These are phyloP conservation scores for Candida sphagnicola DNA, from an alignment of 805 yeast genomes.

Conservation along the genomic window DNA sequence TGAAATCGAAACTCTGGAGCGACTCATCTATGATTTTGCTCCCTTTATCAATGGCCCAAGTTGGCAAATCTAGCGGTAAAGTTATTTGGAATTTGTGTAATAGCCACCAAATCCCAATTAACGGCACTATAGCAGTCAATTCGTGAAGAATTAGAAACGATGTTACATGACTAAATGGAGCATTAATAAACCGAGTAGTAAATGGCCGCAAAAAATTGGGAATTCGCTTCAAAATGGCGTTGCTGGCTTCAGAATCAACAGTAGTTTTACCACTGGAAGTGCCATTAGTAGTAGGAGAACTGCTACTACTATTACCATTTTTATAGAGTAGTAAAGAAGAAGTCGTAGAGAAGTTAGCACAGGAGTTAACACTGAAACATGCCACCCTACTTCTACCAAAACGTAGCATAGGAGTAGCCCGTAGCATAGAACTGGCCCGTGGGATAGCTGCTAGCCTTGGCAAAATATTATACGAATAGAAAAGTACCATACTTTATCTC, in stretches of 20 bases:
- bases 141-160: slow-evolving; percentile 71
- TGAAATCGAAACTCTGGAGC: slow-evolving; percentile 31
- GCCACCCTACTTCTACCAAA: no score
- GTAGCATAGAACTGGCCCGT: no score
- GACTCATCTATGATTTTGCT: slow-evolving; percentile 52
- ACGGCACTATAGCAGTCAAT: slow-evolving; percentile 67
- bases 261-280: no score
- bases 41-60: slow-evolving; percentile 59
- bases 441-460: no score
- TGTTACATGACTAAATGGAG: slow-evolving; percentile 59
- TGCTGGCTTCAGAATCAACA: not conserved
- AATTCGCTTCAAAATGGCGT: slow-evolving; percentile 27
- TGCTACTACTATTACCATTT: not conserved
- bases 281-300: not conserved
- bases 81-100: slow-evolving; percentile 53
- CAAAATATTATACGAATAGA: no score
- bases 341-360: no score
- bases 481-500: no score
- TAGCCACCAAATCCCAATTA: slow-evolving; percentile 63
- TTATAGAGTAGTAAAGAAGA: no score
- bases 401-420: no score
- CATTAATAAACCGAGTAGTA: slow-evolving; percentile 45
- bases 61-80: slow-evolving; percentile 53
- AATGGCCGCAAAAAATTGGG: slow-evolving; percentile 51
- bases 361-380: no score